Conservation (phyloP, 495 filamentous ascomycete species). For the Trichoderma gamsii region DNA sequence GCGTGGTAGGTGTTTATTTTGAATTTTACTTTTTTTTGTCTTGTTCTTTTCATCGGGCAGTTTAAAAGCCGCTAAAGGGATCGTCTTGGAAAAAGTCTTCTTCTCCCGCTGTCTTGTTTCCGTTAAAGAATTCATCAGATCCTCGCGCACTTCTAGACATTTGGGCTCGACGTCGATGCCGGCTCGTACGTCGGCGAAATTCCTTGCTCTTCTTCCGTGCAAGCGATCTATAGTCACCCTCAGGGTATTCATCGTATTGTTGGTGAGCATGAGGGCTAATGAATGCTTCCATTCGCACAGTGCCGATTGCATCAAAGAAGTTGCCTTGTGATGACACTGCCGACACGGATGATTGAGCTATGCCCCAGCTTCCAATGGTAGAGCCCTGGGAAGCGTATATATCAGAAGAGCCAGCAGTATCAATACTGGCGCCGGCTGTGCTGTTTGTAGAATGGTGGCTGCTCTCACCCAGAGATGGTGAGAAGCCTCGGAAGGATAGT, state of each 20-base stretch:
- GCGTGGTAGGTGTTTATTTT: background rate
- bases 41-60: background rate
- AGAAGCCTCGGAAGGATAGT: constrained; percentile 67
- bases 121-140: constrained; percentile 33
- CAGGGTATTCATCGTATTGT: constrained; percentile 38
- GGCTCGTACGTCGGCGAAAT: constrained; percentile 41
- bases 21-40: background rate
- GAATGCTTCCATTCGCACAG: constrained; percentile 95
- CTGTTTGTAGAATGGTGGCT: constrained; percentile 43
- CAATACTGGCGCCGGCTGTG: constrained; percentile 46
- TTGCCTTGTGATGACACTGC: constrained; percentile 45
- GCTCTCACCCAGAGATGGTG: constrained; percentile 48
- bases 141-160: constrained; percentile 39
- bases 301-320: constrained; percentile 76
- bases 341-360: constrained; percentile 25
- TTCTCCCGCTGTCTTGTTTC: constrained; percentile 30
- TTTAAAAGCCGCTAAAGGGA: constrained; percentile 44
- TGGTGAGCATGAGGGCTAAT: constrained; percentile 52
- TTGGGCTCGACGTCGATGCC: constrained; percentile 45
- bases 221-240: constrained; percentile 38
- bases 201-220: constrained; percentile 45
- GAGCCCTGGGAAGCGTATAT: constrained; percentile 42
- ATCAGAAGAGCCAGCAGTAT: constrained; percentile 54
- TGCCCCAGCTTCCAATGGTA: constrained; percentile 37
- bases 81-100: constrained; percentile 43